A percentile compares a stretch with the other conserved stretches of the same genome.
phyloP scores from a whole-genome alignment of 805 yeast genomes.

The Kodamaea jinghongensis region DNA sequence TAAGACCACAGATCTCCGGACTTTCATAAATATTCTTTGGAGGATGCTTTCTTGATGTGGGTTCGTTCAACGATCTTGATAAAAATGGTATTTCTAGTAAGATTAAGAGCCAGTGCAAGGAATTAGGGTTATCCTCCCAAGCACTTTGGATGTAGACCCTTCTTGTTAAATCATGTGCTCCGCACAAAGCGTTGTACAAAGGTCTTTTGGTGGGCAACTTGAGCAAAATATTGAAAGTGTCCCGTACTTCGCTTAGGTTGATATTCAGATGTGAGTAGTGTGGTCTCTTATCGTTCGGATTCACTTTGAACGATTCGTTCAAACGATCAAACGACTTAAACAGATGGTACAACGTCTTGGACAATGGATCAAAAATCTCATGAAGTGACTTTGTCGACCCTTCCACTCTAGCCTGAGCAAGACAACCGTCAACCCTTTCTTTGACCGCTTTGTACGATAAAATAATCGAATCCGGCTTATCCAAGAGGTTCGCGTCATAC shows the following conservation, averaged over 20 bases:
- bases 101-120: constrained; percentile 59
- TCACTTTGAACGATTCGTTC: constrained; percentile 53
- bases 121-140: constrained; percentile 38
- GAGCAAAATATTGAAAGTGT: constrained; percentile 45
- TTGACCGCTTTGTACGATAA: constrained; percentile 34
- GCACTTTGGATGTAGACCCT: constrained; percentile 41
- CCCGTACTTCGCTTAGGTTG: constrained; percentile 45
- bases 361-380: constrained; percentile 48
- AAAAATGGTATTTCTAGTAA: constrained; percentile 68
- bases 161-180: constrained; percentile 51
- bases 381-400: constrained; percentile 25
- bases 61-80: constrained; percentile 40
- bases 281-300: constrained; percentile 21
- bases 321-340: constrained; percentile 50
- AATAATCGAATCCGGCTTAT: constrained; percentile 23
- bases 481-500: constrained; percentile 30
- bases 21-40: constrained; percentile 25
- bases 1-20: constrained; percentile 51
- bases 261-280: constrained; percentile 49
- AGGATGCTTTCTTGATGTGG: constrained; percentile 3
- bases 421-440: constrained; percentile 33
- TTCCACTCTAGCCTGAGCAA: constrained; percentile 14
- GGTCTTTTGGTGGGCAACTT: constrained; percentile 63
- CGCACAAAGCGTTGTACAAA: constrained; percentile 49
- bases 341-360: constrained; percentile 40